A percentile compares a stretch with the other conserved stretches of the same genome.
phyloP scores from a whole-genome alignment of 495 filamentous ascomycete species.

The Penicillium riverlandense region DNA sequence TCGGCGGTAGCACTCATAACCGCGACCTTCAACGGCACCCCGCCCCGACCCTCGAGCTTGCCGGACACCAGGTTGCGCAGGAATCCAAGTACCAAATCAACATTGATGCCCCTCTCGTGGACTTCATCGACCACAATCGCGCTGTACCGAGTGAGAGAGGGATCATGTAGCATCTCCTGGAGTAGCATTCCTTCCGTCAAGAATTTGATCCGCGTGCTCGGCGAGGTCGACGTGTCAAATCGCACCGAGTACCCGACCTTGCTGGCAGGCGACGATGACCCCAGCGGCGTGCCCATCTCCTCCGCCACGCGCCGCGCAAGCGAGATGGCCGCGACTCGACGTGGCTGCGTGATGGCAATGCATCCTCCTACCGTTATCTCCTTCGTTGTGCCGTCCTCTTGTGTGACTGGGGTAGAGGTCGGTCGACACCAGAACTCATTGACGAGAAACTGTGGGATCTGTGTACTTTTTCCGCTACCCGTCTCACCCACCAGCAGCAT shows the following conservation, averaged over 20 bases:
- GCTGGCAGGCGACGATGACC: slow-evolving; percentile 54
- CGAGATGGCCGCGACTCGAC: slow-evolving; percentile 90
- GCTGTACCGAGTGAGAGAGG: slow-evolving; percentile 74
- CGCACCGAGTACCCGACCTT: slow-evolving; percentile 89
- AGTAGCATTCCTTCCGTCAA: slow-evolving; percentile 96
- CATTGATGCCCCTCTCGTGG: slow-evolving; percentile 94
- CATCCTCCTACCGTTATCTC: slow-evolving; percentile 65
- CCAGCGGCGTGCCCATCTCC: slow-evolving; percentile 82
- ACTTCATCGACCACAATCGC: slow-evolving; percentile 93
- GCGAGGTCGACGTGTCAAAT: slow-evolving; percentile 77
- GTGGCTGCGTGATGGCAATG: slow-evolving; percentile 92
- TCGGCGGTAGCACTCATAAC: slow-evolving; percentile 98
- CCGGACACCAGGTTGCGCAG: slow-evolving; percentile 64
- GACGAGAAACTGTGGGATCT: slow-evolving; percentile 85
- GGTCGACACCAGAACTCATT: slow-evolving; percentile 72
- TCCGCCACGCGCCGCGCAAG: slow-evolving; percentile 82
- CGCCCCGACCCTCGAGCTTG: slow-evolving; percentile 50
- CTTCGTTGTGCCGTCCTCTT: slow-evolving; percentile 32
- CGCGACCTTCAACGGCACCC: slow-evolving; percentile 74
- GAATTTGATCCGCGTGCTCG: slow-evolving; percentile 77
- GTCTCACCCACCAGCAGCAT: slow-evolving; percentile 89
- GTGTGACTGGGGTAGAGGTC: slow-evolving; percentile 40
- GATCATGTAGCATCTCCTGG: slow-evolving; percentile 87
- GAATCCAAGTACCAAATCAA: slow-evolving; percentile 85
- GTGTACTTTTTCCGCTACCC: slow-evolving; percentile 93